A percentile compares a stretch with the other conserved stretches of the same genome.
These are phyloP conservation scores for Paecilomyces dactylethromorphus DNA, from an alignment of 2,329 filamentous ascomycete genomes.

Conservation along the genomic window DNA sequence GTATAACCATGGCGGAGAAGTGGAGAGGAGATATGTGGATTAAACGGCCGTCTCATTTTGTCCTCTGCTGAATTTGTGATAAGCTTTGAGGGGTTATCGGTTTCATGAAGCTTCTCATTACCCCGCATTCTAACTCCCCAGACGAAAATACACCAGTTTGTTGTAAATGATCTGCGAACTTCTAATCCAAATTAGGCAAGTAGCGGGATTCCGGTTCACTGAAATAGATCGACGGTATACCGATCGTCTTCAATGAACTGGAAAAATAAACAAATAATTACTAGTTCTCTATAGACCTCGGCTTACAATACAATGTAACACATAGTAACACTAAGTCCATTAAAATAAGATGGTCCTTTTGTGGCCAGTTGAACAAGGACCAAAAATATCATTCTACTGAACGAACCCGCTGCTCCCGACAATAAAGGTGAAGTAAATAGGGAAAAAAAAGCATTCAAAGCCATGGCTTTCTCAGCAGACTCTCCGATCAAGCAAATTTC, in stretches of 20 bases:
- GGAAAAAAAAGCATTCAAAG: neutral
- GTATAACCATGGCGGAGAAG: neutral
- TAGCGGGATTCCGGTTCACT: neutral
- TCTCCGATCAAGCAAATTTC: neutral
- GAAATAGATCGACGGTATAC: neutral
- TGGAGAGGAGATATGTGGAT: neutral
- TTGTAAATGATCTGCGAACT: too few species aligned
- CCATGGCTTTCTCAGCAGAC: neutral
- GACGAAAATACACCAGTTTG: neutral
- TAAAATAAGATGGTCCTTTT: too few species aligned
- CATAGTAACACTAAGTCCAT: too few species aligned
- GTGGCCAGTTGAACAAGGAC: too few species aligned
- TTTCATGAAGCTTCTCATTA: neutral
- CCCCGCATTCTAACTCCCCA: neutral
- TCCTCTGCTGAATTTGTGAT: neutral
- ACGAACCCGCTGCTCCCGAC: neutral
- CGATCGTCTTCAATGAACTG: neutral
- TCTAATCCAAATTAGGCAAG: neutral
- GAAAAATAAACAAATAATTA: neutral
- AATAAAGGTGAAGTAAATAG: neutral
- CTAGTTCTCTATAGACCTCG: neutral
- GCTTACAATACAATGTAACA: too few species aligned
- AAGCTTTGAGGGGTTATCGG: neutral
- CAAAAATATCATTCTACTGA: too few species aligned
- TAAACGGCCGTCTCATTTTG: neutral